These are phyloP conservation scores for Phtheirospermum japonicum DNA, from an alignment of 257 asterid species.

Conservation along the genomic window DNA sequence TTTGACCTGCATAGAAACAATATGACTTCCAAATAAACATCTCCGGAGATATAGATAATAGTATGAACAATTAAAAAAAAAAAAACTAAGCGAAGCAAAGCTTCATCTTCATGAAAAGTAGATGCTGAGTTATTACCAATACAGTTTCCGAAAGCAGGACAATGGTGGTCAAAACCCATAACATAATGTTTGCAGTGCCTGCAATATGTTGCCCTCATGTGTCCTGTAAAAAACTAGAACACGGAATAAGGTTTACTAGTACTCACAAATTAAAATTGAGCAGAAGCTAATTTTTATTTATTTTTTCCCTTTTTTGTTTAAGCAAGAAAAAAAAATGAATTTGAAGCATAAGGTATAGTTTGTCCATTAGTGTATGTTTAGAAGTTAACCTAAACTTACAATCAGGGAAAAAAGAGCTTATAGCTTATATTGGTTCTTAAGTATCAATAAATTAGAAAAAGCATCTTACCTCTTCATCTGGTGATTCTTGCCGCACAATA, in stretches of 20 bases:
- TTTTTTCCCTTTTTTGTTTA: not conserved
- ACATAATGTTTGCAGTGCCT: conserved; percentile 45
- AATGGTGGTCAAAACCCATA: conserved; percentile 57
- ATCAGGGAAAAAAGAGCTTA: not conserved
- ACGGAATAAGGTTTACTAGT: conserved; percentile 11
- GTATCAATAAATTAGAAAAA: conserved; percentile 18
- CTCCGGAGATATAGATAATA: not conserved
- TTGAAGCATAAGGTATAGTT: conserved; percentile 12
- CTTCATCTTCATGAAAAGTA: conserved; percentile 12
- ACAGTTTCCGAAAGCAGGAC: conserved; percentile 67
- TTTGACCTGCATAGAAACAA: conserved; percentile 42
- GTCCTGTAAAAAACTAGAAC: conserved; percentile 30
- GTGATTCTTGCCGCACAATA: conserved; percentile 29
- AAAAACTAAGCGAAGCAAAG: conserved; percentile 8
- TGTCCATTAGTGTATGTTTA: not conserved
- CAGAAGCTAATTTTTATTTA: conserved; percentile 4
- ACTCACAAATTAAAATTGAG: conserved; percentile 4
- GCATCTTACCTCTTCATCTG: conserved; percentile 35
- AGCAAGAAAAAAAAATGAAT: conserved; percentile 14
- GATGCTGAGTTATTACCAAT: conserved; percentile 37
- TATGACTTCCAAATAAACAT: not conserved
- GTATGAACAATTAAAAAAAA: conserved; percentile 3
- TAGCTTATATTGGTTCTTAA: not conserved
- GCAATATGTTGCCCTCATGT: conserved; percentile 46
- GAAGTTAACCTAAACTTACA: conserved; percentile 14